Conservation (phyloP, 106 monocot species). For the Iris macrosiphon region DNA sequence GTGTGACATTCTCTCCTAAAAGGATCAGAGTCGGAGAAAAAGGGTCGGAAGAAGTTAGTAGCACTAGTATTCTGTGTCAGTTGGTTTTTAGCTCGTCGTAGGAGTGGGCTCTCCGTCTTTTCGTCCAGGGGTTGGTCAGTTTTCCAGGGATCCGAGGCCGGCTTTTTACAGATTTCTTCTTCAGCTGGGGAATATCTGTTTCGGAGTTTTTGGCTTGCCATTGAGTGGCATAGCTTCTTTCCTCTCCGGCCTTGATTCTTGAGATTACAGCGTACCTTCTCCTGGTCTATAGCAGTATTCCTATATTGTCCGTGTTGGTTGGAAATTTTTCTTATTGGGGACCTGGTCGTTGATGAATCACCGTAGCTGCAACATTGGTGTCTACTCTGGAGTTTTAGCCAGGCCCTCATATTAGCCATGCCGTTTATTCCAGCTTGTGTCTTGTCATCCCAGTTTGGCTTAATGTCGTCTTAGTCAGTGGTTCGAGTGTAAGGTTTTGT, state of each 20-base stretch:
- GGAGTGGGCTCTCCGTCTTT: conserved; percentile 17
- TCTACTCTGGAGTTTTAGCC: conserved; percentile 19
- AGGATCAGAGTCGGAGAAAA: not conserved
- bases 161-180: conserved; percentile 44
- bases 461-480: not conserved
- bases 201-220: conserved; percentile 20
- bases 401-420: conserved; percentile 7
- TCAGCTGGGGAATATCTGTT: conserved; percentile 11
- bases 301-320: conserved; percentile 8
- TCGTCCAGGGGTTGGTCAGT: conserved; percentile 13
- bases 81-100: conserved; percentile 8
- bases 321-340: conserved; percentile 20
- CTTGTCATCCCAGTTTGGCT: conserved; percentile 7
- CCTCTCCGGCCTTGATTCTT: conserved; percentile 20
- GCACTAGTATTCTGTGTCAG: conserved; percentile 7
- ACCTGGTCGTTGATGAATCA: conserved; percentile 12
- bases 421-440: not conserved
- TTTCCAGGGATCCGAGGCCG: conserved; percentile 23
- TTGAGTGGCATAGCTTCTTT: conserved; percentile 18
- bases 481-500: not conserved
- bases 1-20: conserved; percentile 69
- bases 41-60: not conserved
- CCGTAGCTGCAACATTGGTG: not conserved
- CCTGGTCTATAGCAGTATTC: conserved; percentile 12
- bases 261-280: conserved; percentile 14